Evolutionary conservation across 495 filamentous ascomycete genomes (phyloP), one percentile per base, ranked within the genome.

Genomic region (Podospora sp.): DNA sequence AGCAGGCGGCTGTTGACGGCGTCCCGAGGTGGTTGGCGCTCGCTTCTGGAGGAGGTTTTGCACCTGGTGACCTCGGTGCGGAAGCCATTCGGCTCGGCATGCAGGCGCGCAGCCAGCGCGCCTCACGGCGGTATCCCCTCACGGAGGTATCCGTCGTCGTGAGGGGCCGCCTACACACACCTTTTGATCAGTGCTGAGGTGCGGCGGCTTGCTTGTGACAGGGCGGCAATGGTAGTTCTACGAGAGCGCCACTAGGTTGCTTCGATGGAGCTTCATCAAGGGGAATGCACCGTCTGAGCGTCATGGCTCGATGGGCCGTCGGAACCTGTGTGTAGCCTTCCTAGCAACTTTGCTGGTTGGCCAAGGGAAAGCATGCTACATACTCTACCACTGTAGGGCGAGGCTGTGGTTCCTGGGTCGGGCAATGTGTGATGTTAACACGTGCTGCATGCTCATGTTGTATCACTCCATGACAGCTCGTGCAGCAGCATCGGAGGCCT

Each of bases 251-350:
- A 46, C 40, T 46, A 18, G 40, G 40, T 46, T 46, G 40, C 40
- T 12, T 11, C 16, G 12, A 46, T 46, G 40, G 40, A 46, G 5
- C 16, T 46, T 18, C 40, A 46, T 46, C 40, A 46, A 57, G 53
- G 53, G 53, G 53, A 25, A 57, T 57, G 22, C 26, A 24, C 60
- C 21, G 40, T 62, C 18, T 33, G 14, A 21, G 21, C 36, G 21
- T 2, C 33, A 24, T 62, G 33, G 60, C 20, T 33, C 27, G n/a
- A 49, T 62, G 60, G 60, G 35, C 60, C 60, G 60, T 49, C 60
- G 60, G 60, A 62, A 49, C 60, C 14, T 12, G 21, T 36, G 26
- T 35, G 24, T 9, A 59, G 18, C 26, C 21, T 59, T 59, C 56
- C 56, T 59, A 59, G 56, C 7, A 11, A 22, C 8, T 11, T 26